Evolutionary conservation across 495 filamentous ascomycete genomes (phyloP).

Genomic region (Beverwykella pulmonaria): DNA sequence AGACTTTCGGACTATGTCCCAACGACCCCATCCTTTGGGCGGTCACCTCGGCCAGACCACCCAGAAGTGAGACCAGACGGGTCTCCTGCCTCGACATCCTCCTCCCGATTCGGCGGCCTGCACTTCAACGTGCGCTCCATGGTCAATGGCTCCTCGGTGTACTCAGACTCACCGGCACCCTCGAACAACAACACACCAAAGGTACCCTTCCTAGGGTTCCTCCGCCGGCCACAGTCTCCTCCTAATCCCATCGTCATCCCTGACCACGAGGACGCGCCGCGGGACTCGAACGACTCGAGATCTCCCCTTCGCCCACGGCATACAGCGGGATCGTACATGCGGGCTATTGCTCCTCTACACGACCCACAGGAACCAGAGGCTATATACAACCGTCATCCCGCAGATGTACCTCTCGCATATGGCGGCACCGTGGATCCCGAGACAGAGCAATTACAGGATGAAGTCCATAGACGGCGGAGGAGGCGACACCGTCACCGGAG

Average conservation of each 20-base stretch:
- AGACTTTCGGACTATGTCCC: conserved; percentile 8
- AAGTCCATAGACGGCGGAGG: conserved; percentile 10
- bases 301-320: conserved; percentile 35
- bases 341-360: conserved; percentile 20
- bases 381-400: conserved; percentile 19
- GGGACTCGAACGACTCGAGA: conserved; percentile 30
- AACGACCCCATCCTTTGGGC: conserved; percentile 1
- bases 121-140: conserved; percentile 37
- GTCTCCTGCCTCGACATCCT: conserved; percentile 21
- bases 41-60: conserved; percentile 23
- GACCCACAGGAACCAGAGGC: conserved; percentile 13
- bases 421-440: conserved; percentile 31
- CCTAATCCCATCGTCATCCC: conserved; percentile 21
- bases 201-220: conserved; percentile 33
- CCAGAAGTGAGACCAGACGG: conserved; percentile 5
- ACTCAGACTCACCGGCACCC: conserved; percentile 29
- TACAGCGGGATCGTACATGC: conserved; percentile 37
- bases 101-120: conserved; percentile 26
- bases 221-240: conserved; percentile 28
- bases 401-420: conserved; percentile 25
- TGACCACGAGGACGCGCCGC: conserved; percentile 16
- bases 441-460: conserved; percentile 29
- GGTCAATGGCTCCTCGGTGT: conserved; percentile 38
- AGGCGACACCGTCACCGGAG: neutral
- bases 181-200: conserved; percentile 36